phyloP scores from a whole-genome alignment of 2,329 filamentous ascomycete genomes.

The Paradendryphiella salina region DNA sequence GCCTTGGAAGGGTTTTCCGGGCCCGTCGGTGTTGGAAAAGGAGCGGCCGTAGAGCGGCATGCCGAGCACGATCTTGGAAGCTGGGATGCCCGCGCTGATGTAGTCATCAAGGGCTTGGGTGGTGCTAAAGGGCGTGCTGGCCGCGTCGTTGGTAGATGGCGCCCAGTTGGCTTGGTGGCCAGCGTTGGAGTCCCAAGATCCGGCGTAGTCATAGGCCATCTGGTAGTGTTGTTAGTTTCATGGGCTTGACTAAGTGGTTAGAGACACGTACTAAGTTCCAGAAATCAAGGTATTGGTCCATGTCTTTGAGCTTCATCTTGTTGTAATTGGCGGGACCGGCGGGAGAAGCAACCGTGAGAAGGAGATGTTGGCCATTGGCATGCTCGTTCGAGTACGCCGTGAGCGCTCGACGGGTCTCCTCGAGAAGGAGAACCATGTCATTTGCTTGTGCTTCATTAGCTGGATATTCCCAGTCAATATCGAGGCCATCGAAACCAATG shows the following conservation, averaged over 20 bases:
- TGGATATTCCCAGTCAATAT: conserved; percentile 47
- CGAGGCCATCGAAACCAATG: conserved; percentile 46
- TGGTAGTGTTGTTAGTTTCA: background rate
- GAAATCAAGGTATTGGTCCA: conserved; percentile 56
- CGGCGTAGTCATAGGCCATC: conserved; percentile 81
- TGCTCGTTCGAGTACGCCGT: conserved; percentile 48
- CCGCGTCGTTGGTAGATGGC: conserved; percentile 30
- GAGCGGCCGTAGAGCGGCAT: conserved; percentile 46
- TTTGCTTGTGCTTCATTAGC: conserved; percentile 37
- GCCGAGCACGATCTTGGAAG: conserved; percentile 43
- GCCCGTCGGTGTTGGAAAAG: conserved; percentile 43
- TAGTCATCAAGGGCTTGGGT: conserved; percentile 40
- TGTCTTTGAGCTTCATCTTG: conserved; percentile 48
- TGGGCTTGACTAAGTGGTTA: background rate
- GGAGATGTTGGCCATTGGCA: conserved; percentile 48
- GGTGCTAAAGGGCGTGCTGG: conserved; percentile 43
- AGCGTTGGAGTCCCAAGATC: conserved; percentile 40
- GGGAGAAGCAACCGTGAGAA: conserved; percentile 53
- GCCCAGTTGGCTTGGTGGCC: conserved; percentile 43
- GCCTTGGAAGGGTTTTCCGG: conserved; percentile 38
- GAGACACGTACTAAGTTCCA: conserved; percentile 53
- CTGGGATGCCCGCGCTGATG: conserved; percentile 35
- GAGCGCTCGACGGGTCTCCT: conserved; percentile 41
- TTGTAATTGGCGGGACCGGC: conserved; percentile 52
- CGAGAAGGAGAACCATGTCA: conserved; percentile 41